Evolutionary conservation across 108 stramenopile species (phyloP).

Genomic region (Nitzschia putrida): DNA sequence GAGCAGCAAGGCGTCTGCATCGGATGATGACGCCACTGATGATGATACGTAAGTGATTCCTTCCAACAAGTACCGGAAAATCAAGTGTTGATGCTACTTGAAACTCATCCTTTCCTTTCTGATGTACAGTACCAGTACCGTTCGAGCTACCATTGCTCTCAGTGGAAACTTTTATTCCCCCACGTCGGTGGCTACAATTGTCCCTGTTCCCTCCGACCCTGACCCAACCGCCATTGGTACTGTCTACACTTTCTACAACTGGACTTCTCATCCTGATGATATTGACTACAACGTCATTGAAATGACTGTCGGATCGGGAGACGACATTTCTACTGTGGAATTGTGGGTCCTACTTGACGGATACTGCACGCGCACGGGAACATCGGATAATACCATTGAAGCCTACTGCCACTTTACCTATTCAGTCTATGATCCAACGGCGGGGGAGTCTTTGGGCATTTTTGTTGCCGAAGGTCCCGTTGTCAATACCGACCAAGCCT

Average conservation of each 20-base stretch:
- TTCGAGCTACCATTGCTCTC: neutral
- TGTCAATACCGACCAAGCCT: slow-evolving; percentile 8
- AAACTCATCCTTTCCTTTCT: neutral
- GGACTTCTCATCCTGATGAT: neutral
- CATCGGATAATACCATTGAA: slow-evolving; percentile 16
- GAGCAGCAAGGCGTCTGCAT: too few relatives aligned
- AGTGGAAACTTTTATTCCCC: neutral
- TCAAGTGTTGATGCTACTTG: neutral
- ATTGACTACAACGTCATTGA: neutral
- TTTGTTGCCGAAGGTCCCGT: slow-evolving; percentile 34
- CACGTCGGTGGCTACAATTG: neutral
- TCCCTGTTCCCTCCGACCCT: neutral
- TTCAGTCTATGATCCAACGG: slow-evolving; percentile 25
- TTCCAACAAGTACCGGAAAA: neutral
- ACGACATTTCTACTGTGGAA: neutral
- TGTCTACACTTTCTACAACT: slow-evolving; percentile 10
- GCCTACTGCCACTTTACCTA: slow-evolving; percentile 38
- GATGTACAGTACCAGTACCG: slow-evolving; percentile 13
- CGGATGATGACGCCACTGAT: neutral
- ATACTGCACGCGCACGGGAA: slow-evolving; percentile 32
- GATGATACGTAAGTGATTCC: slow-evolving; percentile 9
- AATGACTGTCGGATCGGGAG: neutral
- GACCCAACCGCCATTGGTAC: slow-evolving; percentile 13
- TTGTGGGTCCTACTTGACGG: slow-evolving; percentile 20
- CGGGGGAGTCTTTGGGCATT: slow-evolving; percentile 8